A percentile compares a stretch with the other conserved stretches of the same genome.
Conservation (phyloP, 345 rosid species). For the Acer negundo region DNA sequence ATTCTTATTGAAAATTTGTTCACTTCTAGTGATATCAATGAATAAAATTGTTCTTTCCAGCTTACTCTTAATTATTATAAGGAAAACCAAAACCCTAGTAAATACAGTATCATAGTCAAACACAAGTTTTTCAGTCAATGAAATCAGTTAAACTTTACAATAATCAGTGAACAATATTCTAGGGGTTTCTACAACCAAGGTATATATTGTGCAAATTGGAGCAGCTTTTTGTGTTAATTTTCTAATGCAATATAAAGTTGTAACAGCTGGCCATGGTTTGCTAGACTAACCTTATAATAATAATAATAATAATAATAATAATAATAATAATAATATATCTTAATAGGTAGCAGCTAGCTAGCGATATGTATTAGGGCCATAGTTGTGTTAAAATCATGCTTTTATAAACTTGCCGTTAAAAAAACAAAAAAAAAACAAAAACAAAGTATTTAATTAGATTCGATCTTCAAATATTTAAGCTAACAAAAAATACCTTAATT, state of each 20-base stretch:
- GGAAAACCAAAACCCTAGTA: not conserved
- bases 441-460: not conserved
- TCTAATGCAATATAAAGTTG: not conserved
- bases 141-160: not conserved
- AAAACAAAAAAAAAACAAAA: too few species aligned
- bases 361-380: too few species aligned
- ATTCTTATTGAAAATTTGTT: not conserved
- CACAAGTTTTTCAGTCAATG: not conserved
- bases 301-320: too few species aligned
- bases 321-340: not conserved
- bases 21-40: not conserved
- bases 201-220: not conserved
- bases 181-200: slow-evolving; percentile 1
- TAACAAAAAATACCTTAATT: not conserved
- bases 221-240: slow-evolving; percentile 14
- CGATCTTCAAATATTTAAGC: not conserved
- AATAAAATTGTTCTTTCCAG: too few species aligned
- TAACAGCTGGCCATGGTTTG: slow-evolving; percentile 11
- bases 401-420: not conserved
- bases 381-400: slow-evolving; percentile 7
- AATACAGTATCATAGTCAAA: not conserved
- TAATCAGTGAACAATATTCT: not conserved
- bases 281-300: not conserved
- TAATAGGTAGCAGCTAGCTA: not conserved
- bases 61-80: too few species aligned